Base-by-base conservation (phyloP, 257 asterid genomes). In the Solanum sejunctum region DNA sequence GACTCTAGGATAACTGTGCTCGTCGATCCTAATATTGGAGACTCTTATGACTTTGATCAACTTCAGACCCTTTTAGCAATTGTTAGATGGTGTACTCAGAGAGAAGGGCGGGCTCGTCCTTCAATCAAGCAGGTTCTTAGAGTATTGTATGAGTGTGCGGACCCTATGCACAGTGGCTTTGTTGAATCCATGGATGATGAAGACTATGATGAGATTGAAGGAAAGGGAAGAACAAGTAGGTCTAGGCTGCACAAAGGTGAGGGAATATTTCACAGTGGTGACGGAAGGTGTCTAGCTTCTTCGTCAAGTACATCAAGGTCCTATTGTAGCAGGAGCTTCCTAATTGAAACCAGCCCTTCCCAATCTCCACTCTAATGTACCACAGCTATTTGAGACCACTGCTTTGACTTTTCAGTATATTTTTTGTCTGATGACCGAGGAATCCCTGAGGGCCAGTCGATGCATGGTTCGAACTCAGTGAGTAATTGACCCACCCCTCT, bases 281-380 rank as follows among this genome's bases (percentile, higher is more conserved):
- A 94, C 84, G 93, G 84, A 71, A 89, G 95, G 80, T 90, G 91
- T 81, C 87, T 95, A 32, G 95, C 97, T 84, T 97, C 99, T 66
- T 97, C 99, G 55, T 97, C 98, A 6, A 97, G 98, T 91, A 97
- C 98, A 0, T 88, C 97, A 13, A 89, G 94, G 84, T 95, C 98
- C 17, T 90, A 92, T 79, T 93, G 99, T 82, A 95, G 99, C 80
- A 87, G 97, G 82, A 97, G 92, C 87, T 93, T 94, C 78, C 91
- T 97, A 17, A 90, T 93, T 9, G 98, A 93, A 58, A 90, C 82
- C 79, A 91, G 97, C 64, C 93, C 98, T 10, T 97, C 97, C 23
- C 91, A 91, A 89, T 94, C 99, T 6, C 97, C 95, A 52, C 85
- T 80, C 78, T 80, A 89, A 91, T 77, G 28, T 57, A 28, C 93